These are phyloP conservation scores for Aurantiochytrium sp. DNA, from an alignment of 108 stramenopile species.

Conservation along the genomic window DNA sequence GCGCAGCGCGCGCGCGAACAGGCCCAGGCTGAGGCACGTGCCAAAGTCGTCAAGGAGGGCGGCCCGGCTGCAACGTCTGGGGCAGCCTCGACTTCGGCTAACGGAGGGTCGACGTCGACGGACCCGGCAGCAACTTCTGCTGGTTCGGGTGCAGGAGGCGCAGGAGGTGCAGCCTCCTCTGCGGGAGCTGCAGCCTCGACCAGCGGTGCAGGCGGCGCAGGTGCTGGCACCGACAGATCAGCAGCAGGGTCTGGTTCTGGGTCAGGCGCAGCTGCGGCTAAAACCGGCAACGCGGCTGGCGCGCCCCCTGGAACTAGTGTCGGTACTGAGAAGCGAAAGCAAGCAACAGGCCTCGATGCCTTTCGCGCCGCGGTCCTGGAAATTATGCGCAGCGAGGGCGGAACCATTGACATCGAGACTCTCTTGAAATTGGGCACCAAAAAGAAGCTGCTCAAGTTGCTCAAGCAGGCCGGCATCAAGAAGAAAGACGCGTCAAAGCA, in stretches of 20 bases:
- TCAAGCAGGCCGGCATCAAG: background rate
- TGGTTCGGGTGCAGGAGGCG: background rate
- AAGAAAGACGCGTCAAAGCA: background rate
- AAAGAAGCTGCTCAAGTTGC: conserved; percentile 3
- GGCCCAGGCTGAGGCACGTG: background rate
- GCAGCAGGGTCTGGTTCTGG: too few relatives aligned
- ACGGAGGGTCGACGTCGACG: too few relatives aligned
- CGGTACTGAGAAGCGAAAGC: background rate
- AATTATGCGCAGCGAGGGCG: background rate
- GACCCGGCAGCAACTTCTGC: background rate
- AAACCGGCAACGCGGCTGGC: background rate
- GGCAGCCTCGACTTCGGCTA: too few relatives aligned
- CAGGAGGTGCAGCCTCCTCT: too few relatives aligned
- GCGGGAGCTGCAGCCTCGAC: too few relatives aligned
- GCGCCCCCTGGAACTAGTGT: background rate
- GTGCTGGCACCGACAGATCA: background rate
- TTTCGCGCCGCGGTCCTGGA: background rate
- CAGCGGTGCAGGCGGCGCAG: background rate
- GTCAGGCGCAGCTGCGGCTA: background rate
- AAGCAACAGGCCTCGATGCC: background rate
- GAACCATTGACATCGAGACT: background rate
- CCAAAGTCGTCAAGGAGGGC: background rate
- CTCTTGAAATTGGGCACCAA: background rate
- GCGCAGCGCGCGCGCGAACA: background rate
- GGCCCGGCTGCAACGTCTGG: background rate